These are phyloP conservation scores for Globisporangium middletonii DNA, from an alignment of 352 stramenopile species.

Conservation along the genomic window DNA sequence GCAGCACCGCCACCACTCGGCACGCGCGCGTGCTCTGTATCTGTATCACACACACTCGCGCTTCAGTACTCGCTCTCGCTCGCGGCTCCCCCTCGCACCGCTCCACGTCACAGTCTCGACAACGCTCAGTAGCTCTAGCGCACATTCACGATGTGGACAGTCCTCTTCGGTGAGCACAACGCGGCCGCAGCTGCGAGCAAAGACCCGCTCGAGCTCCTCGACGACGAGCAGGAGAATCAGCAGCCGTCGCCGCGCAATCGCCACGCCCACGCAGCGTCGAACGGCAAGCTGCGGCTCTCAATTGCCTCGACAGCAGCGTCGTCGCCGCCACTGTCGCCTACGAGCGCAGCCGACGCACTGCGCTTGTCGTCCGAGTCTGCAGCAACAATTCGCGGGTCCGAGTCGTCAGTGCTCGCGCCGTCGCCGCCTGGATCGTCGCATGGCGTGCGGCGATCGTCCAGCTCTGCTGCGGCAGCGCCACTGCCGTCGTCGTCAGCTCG, in stretches of 20 bases:
- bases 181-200: constrained; percentile 10
- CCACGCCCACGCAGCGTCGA: not conserved
- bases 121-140: not conserved
- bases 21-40: no score
- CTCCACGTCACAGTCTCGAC: not conserved
- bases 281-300: constrained; percentile 12
- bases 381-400: constrained; percentile 6
- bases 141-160: constrained; percentile 38
- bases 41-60: not conserved
- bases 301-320: constrained; percentile 12
- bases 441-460: constrained; percentile 1
- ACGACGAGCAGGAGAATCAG: constrained; percentile 15
- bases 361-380: constrained; percentile 13
- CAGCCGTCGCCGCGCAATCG: constrained; percentile 9
- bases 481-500: constrained; percentile 7
- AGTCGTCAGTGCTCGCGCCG: constrained; percentile 9
- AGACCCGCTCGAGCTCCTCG: constrained; percentile 3
- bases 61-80: not conserved
- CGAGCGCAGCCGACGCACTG: constrained; percentile 3
- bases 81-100: no score
- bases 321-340: constrained; percentile 13
- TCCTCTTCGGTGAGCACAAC: constrained; percentile 55
- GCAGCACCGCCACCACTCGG: not conserved
- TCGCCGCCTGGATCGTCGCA: constrained; percentile 11
- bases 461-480: not conserved